Evolutionary conservation across 306 rosid species (phyloP).

Genomic region (Amphicarpaea edgeworthii): DNA sequence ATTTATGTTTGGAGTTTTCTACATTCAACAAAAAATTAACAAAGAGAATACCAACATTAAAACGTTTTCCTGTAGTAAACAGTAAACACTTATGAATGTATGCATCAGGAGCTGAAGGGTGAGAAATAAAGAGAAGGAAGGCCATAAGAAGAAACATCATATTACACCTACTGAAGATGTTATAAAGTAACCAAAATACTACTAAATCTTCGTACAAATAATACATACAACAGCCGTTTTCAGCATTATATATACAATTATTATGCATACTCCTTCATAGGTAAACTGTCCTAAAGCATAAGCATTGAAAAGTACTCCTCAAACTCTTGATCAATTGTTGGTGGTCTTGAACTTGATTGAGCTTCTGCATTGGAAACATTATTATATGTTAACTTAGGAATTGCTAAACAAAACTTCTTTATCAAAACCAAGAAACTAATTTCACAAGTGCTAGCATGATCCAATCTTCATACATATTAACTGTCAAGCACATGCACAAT

Average conservation of each 20-base stretch:
- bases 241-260: constrained; percentile 22
- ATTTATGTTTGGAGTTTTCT: no score
- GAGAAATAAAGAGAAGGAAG: not conserved
- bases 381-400: constrained; percentile 11
- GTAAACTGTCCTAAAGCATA: constrained; percentile 63
- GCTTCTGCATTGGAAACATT: constrained; percentile 64
- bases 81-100: no score
- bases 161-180: constrained; percentile 28
- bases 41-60: no score
- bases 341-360: constrained; percentile 62
- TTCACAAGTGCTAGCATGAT: constrained; percentile 1
- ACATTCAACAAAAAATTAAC: no score
- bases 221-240: constrained; percentile 17
- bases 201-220: constrained; percentile 21
- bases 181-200: constrained; percentile 25
- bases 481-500: constrained; percentile 30
- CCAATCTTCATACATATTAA: not conserved
- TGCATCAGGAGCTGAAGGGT: not conserved
- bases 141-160: constrained; percentile 2
- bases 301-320: constrained; percentile 91
- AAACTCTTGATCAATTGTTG: constrained; percentile 95
- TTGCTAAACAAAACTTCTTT: constrained; percentile 9
- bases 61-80: no score
- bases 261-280: constrained; percentile 24
- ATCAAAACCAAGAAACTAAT: not conserved